Evolutionary conservation across 2,329 filamentous ascomycete genomes (phyloP).

Genomic region (Pseudophaeomoniella oleicola): DNA sequence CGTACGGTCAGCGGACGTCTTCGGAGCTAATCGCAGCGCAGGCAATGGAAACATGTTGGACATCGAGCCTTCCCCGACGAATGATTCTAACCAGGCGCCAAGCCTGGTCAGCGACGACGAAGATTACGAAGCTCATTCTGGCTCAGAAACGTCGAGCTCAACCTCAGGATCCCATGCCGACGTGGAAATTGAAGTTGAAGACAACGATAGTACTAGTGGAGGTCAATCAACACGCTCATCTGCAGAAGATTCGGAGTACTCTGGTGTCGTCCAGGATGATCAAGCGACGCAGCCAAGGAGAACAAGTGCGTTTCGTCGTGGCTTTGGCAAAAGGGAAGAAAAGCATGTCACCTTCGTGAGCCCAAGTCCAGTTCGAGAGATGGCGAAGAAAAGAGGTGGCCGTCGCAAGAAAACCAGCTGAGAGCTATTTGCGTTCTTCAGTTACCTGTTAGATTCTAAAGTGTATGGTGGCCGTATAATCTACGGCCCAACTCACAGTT

Average conservation of each 20-base stretch:
- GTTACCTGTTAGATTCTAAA: too few species aligned
- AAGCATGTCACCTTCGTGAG: slow-evolving; percentile 23
- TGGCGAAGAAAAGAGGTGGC: neutral
- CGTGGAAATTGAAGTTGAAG: slow-evolving; percentile 29
- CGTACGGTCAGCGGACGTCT: neutral
- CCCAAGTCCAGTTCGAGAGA: slow-evolving; percentile 15
- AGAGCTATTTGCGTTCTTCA: neutral
- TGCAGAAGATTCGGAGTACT: slow-evolving; percentile 22
- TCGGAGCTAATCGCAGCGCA: neutral
- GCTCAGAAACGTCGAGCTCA: slow-evolving; percentile 46
- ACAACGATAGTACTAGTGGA: slow-evolving; percentile 22
- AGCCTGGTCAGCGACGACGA: slow-evolving; percentile 70
- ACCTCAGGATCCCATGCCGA: slow-evolving; percentile 35
- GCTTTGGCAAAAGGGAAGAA: slow-evolving; percentile 18
- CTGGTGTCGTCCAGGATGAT: too few species aligned
- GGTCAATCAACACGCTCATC: slow-evolving; percentile 32
- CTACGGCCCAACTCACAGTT: too few species aligned
- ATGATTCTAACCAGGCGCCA: slow-evolving; percentile 61
- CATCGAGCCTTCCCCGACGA: slow-evolving; percentile 16
- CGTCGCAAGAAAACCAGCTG: neutral
- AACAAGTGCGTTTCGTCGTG: slow-evolving; percentile 14
- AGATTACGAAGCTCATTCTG: slow-evolving; percentile 56
- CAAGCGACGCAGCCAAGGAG: slow-evolving; percentile 20
- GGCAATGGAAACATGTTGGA: neutral
- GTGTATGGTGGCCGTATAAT: too few species aligned